These are phyloP conservation scores for Diplodia intermedia DNA, from an alignment of 2,329 filamentous ascomycete species.

Conservation along the genomic window DNA sequence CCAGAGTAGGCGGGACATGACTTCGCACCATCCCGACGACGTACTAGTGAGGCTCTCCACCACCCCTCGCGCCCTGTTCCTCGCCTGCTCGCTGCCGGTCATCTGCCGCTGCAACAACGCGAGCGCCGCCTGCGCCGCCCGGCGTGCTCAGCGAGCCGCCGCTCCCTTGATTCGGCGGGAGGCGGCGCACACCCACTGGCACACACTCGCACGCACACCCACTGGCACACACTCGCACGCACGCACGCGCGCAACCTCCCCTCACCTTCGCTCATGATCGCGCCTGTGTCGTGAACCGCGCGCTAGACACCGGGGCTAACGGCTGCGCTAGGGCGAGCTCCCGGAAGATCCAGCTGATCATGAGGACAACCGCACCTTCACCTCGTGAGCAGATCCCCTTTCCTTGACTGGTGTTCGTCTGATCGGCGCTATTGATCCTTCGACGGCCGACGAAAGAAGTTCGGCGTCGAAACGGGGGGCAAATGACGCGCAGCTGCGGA, in stretches of 20 bases:
- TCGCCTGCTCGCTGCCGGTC: conserved; percentile 17
- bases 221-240: not conserved
- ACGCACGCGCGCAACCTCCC: not conserved
- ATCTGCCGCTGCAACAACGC: conserved; percentile 26
- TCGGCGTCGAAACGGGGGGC: not conserved
- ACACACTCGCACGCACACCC: not conserved
- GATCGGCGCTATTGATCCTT: conserved; percentile 9
- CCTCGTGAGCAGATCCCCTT: conserved; percentile 31
- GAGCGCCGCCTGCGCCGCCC: conserved; percentile 3
- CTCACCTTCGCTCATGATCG: not conserved
- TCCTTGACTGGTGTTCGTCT: not conserved
- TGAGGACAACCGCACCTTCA: conserved; percentile 32
- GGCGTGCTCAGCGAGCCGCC: not conserved
- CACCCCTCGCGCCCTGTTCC: conserved; percentile 7
- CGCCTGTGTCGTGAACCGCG: conserved; percentile 3
- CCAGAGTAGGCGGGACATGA: conserved; percentile 10
- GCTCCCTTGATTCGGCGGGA: not conserved
- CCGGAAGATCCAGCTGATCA: conserved; percentile 31
- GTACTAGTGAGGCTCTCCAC: conserved; percentile 25
- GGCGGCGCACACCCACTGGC: not conserved
- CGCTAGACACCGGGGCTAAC: conserved; percentile 12
- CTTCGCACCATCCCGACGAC: conserved; percentile 28
- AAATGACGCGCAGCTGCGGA: conserved; percentile 13
- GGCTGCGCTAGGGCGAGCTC: conserved; percentile 24
- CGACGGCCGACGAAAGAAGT: not conserved